Conservation (phyloP, 495 filamentous ascomycete genomes). For the Podospora fimiseda region DNA sequence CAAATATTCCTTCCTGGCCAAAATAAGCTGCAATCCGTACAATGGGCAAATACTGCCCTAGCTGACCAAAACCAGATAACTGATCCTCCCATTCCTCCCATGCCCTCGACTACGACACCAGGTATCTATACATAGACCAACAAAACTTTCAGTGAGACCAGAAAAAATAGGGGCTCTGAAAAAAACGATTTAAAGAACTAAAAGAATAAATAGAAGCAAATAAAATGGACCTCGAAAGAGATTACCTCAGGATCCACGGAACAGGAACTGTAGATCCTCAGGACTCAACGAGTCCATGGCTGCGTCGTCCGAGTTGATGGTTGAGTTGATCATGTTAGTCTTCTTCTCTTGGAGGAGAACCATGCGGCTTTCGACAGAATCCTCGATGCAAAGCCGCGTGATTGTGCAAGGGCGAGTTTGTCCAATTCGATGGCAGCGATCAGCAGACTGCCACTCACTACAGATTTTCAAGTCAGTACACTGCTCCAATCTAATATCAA, state of each 20-base stretch:
- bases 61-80: no score
- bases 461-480: constrained; percentile 1
- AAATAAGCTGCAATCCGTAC: no score
- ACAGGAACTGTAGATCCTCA: constrained; percentile 91
- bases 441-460: constrained; percentile 88
- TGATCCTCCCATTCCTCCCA: no score
- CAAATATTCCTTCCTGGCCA: no score
- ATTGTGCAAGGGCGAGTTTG: constrained; percentile 91
- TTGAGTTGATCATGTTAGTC: constrained; percentile 89
- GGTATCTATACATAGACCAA: no score
- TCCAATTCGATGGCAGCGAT: constrained; percentile 94
- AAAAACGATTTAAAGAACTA: not conserved
- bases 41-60: no score
- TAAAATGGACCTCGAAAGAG: not conserved
- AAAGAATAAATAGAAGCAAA: not conserved
- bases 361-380: constrained; percentile 91
- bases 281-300: constrained; percentile 85
- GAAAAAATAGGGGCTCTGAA: no score
- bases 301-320: constrained; percentile 82
- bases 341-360: constrained; percentile 96
- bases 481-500: not conserved
- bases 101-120: no score
- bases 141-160: no score
- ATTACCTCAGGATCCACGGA: constrained; percentile 57
- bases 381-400: constrained; percentile 88